Evolutionary conservation across 2,329 filamentous ascomycete species (phyloP).

Genomic region (Fonsecaea pugnacius): DNA sequence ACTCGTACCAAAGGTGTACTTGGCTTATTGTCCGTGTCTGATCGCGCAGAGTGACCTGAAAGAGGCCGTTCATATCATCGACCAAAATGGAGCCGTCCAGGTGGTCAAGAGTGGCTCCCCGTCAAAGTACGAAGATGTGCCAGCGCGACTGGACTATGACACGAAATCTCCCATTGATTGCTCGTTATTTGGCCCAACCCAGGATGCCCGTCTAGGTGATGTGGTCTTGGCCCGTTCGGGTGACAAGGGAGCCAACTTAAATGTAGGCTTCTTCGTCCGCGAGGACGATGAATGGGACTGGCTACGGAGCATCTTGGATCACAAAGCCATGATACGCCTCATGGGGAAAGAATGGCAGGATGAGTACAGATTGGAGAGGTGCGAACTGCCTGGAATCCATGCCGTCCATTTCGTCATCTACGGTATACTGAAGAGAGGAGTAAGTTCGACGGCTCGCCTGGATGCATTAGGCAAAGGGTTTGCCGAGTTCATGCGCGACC

Average conservation of each 20-base stretch:
- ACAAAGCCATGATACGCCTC: constrained; percentile 24
- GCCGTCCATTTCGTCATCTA: constrained; percentile 32
- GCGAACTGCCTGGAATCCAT: constrained; percentile 24
- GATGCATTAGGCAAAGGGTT: constrained; percentile 28
- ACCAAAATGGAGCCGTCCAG: constrained; percentile 26
- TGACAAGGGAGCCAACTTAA: constrained; percentile 53
- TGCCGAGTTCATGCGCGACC: too few species aligned
- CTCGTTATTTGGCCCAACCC: constrained; percentile 38
- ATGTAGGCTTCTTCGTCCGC: constrained; percentile 54
- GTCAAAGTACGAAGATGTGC: constrained; percentile 18
- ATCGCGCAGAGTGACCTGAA: constrained; percentile 38
- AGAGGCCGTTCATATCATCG: constrained; percentile 38
- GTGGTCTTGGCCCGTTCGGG: constrained; percentile 47
- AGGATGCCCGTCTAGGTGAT: constrained; percentile 41
- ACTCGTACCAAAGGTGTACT: constrained; percentile 45
- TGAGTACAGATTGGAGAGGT: constrained; percentile 24
- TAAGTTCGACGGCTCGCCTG: constrained; percentile 12
- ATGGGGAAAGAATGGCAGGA: constrained; percentile 27
- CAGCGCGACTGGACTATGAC: constrained; percentile 34
- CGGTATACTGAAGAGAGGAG: constrained; percentile 27
- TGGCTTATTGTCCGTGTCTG: constrained; percentile 49
- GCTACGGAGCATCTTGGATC: constrained; percentile 40
- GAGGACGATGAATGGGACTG: constrained; percentile 51
- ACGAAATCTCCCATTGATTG: constrained; percentile 28
- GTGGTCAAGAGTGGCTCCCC: constrained; percentile 22